Evolutionary conservation across 2,329 filamentous ascomycete species (phyloP), one percentile per base, ranked within the genome.

Genomic region (Fusarium nodosum): DNA sequence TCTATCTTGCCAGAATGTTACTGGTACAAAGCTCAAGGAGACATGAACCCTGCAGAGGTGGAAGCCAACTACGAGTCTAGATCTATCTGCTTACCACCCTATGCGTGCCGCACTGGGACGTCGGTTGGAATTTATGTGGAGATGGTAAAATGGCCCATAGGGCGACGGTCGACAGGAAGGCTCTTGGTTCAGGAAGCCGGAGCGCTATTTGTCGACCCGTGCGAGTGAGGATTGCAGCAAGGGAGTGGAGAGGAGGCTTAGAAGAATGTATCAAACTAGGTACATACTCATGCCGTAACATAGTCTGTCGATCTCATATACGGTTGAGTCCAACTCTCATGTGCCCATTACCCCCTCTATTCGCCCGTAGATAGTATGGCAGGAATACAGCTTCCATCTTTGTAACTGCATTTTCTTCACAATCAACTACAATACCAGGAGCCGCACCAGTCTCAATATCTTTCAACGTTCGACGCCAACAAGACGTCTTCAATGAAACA

Each of bases 321-420:
- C 28, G 41, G 12, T n/a, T 34, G 0, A 58, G 24, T 1, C 68
- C 68, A 33, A 71, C 68, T 24, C 60, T 57, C 68, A 71, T 72
- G 7, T 72, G 68, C 1, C 68, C 68, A 0, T 58, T 72, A 0
- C 68, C 68, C 0, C 52, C 65, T 45, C 56, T 36, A 1, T 71
- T 71, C 0, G 68, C 50, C n/a, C 68, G 41, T 3, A 62, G 34
- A 18, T 56, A 71, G 16, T 71, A 71, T 2, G 68, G 68, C 20
- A 68, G 42, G 20, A 71, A 69, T 0, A 46, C 12, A 3, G 34
- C 52, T 9, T 57, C 51, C 7, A n/a, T 46, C 28, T 53, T 26
- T 16, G 20, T n/a, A n/a, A 42, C 15, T 24, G 15, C n/a, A 13
- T 15, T 1, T 0, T 26, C 24, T 2, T 6, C 11, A 5, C 18